Conservation (phyloP, 2,329 filamentous ascomycete species). For the Alternaria triticina region DNA sequence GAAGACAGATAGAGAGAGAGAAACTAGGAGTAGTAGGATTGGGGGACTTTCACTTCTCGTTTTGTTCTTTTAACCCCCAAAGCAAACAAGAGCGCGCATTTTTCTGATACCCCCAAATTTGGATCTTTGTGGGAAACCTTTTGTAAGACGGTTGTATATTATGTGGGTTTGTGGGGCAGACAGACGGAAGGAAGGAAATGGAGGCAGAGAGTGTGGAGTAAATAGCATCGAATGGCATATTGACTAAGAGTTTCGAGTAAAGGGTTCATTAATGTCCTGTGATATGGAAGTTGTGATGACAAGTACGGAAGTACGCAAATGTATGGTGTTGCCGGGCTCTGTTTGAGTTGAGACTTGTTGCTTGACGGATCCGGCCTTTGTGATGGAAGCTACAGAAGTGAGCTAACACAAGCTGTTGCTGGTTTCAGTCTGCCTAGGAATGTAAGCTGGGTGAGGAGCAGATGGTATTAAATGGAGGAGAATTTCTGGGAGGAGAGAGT, state of each 20-base stretch:
- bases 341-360: not conserved
- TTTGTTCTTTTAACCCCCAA: not conserved
- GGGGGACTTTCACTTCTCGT: not conserved
- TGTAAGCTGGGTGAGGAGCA: not conserved
- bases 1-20: no score
- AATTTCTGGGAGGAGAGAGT: not conserved
- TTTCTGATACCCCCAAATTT: conserved; percentile 38
- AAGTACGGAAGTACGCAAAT: not conserved
- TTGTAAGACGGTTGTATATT: not conserved
- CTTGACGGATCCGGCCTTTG: not conserved
- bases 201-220: not conserved
- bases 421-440: not conserved
- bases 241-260: not conserved
- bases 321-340: rapidly evolving
- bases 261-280: no score
- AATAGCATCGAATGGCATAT: not conserved
- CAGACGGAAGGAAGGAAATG: not conserved
- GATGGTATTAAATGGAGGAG: not conserved
- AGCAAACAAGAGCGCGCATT: conserved; percentile 18
- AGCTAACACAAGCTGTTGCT: not conserved
- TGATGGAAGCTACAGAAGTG: not conserved
- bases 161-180: not conserved
- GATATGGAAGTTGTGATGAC: no score
- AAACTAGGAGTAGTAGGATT: no score
- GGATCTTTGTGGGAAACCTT: conserved; percentile 13